Percentiles rank a stretch among this genome's conserved stretches.
phyloP scores from a whole-genome alignment of 192 early-diverging fungal species.

The Spinellus fusiger region DNA sequence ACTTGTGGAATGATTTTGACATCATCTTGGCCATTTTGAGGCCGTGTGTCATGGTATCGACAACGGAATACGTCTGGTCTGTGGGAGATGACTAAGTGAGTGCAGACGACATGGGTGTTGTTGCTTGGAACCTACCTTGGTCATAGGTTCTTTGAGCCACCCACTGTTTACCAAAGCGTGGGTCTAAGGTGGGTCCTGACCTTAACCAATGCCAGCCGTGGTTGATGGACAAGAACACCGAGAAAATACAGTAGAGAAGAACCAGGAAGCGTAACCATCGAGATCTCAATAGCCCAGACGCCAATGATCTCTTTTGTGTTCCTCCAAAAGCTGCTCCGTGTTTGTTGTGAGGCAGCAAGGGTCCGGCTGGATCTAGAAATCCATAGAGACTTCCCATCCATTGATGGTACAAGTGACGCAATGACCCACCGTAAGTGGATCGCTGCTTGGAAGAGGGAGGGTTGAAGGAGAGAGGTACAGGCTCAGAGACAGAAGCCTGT shows the following conservation, averaged over 20 bases:
- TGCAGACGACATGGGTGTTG: neutral
- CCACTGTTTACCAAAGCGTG: conserved; percentile 9
- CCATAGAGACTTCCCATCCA: neutral
- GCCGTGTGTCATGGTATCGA: conserved; percentile 26
- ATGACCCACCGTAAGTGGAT: neutral
- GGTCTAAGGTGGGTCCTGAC: neutral
- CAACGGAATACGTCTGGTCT: conserved; percentile 19
- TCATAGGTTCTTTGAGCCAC: conserved; percentile 30
- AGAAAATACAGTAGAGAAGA: conserved; percentile 25
- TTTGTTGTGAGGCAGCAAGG: conserved; percentile 25
- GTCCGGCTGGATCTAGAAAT: conserved; percentile 12
- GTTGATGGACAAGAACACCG: conserved; percentile 18
- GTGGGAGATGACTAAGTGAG: neutral
- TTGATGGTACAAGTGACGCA: neutral
- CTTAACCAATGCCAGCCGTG: conserved; percentile 19
- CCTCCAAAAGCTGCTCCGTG: conserved; percentile 25
- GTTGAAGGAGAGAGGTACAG: neutral
- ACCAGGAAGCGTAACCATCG: conserved; percentile 9
- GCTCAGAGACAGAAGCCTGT: neutral
- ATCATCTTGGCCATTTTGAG: conserved; percentile 32
- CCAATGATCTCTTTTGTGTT: neutral
- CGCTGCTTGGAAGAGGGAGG: neutral
- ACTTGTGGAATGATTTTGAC: conserved; percentile 17
- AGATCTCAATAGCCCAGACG: conserved; percentile 4
- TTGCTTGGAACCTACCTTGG: conserved; percentile 10